Evolutionary conservation across 805 yeast species (phyloP).

Genomic region (Metschnikowia reukaufii): DNA sequence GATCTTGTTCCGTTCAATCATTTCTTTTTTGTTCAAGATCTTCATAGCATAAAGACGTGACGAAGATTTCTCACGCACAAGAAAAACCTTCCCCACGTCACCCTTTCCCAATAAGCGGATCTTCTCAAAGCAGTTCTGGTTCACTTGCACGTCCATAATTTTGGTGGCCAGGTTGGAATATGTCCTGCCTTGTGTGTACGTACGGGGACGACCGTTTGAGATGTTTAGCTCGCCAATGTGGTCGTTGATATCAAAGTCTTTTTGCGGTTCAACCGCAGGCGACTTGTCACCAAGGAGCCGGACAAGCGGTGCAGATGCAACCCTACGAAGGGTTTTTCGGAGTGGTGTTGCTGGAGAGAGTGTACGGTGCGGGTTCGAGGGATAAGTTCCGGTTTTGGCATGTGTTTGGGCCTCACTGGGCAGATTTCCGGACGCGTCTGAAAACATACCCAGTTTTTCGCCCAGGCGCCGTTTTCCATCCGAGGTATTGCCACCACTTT

Average conservation of each 20-base stretch:
- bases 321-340: slow-evolving; percentile 58
- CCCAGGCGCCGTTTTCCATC: slow-evolving; percentile 1
- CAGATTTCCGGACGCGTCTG: slow-evolving; percentile 4
- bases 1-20: slow-evolving; percentile 92
- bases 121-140: slow-evolving; percentile 85
- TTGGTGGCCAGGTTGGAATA: slow-evolving; percentile 76
- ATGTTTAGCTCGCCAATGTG: slow-evolving; percentile 46
- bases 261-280: slow-evolving; percentile 26
- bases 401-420: neutral
- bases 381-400: neutral
- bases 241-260: slow-evolving; percentile 43
- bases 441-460: slow-evolving; percentile 1
- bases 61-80: slow-evolving; percentile 79
- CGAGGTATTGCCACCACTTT: neutral
- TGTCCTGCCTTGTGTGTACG: slow-evolving; percentile 51
- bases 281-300: slow-evolving; percentile 28
- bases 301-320: slow-evolving; percentile 81
- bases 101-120: slow-evolving; percentile 92
- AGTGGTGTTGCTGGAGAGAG: slow-evolving; percentile 25
- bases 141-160: slow-evolving; percentile 74
- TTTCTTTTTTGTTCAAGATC: slow-evolving; percentile 83
- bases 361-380: slow-evolving; percentile 1
- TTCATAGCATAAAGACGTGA: slow-evolving; percentile 88
- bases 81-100: slow-evolving; percentile 94
- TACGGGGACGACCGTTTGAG: slow-evolving; percentile 36